A percentile compares a stretch with the other conserved stretches of the same genome.
Evolutionary conservation across 129 eudicot species (phyloP).

Genomic region (Ambrosia artemisiifolia): DNA sequence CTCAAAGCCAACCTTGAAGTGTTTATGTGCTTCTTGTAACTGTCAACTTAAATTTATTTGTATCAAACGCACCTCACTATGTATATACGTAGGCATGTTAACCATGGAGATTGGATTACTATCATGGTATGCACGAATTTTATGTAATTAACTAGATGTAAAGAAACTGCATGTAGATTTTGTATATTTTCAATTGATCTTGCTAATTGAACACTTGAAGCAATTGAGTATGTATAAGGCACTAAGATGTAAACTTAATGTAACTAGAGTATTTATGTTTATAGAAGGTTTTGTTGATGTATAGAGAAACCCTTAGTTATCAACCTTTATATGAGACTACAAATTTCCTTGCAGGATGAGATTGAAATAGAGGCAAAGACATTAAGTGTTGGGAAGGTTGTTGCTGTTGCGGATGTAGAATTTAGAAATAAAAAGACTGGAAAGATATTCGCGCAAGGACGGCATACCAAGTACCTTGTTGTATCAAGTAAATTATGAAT

Average conservation of each 20-base stretch:
- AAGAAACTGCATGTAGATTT: too few relatives aligned
- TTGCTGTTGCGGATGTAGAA: conserved; percentile 81
- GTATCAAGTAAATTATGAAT: conserved; percentile 62
- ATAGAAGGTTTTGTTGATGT: background rate
- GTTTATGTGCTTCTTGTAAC: too few relatives aligned
- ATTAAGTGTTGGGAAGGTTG: conserved; percentile 77
- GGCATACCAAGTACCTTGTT: conserved; percentile 81
- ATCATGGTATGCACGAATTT: background rate
- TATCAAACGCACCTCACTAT: too few relatives aligned
- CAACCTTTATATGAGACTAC: background rate
- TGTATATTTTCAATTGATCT: background rate
- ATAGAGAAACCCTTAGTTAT: background rate
- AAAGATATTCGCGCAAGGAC: conserved; percentile 85
- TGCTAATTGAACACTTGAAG: conserved; percentile 1
- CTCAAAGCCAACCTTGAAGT: too few relatives aligned
- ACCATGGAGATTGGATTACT: too few relatives aligned
- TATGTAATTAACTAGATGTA: too few relatives aligned
- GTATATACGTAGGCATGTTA: too few relatives aligned
- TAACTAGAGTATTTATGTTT: background rate
- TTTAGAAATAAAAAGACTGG: conserved; percentile 74
- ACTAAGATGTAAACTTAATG: conserved; percentile 3
- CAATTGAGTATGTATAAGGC: background rate
- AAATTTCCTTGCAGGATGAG: conserved; percentile 60
- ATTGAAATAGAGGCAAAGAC: conserved; percentile 74
- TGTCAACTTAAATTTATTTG: too few relatives aligned